These are phyloP conservation scores for Candida ascalaphidarum DNA, from an alignment of 805 yeast species.

Conservation along the genomic window DNA sequence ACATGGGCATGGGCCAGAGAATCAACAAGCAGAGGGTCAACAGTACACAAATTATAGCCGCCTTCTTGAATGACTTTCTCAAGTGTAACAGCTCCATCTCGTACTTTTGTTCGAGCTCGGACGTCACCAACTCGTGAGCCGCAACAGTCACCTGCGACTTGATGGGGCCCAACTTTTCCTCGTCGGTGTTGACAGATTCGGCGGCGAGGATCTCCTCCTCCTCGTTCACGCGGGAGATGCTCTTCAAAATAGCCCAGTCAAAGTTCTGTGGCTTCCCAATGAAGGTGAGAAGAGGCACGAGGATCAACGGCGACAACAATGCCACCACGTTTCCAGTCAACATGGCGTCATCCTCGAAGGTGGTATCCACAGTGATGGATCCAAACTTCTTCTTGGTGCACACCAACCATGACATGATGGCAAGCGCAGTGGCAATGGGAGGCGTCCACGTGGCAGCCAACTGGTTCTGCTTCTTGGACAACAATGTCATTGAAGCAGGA, in stretches of 20 bases:
- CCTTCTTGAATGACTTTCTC: constrained; percentile 49
- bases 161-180: constrained; percentile 22
- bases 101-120: constrained; percentile 10
- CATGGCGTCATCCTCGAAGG: constrained; percentile 88
- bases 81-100: constrained; percentile 48
- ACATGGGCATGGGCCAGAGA: constrained; percentile 94
- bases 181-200: constrained; percentile 9
- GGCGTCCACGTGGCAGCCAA: constrained; percentile 73
- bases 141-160: constrained; percentile 29
- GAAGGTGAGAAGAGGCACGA: constrained; percentile 58
- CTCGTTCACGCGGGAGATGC: constrained; percentile 62
- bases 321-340: constrained; percentile 84
- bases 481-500: constrained; percentile 61
- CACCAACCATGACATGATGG: constrained; percentile 53
- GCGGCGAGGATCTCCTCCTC: constrained; percentile 52
- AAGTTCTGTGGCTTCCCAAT: constrained; percentile 63
- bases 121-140: constrained; percentile 28
- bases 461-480: constrained; percentile 56
- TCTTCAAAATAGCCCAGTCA: constrained; percentile 58
- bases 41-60: constrained; percentile 50
- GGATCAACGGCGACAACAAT: constrained; percentile 58
- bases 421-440: constrained; percentile 63
- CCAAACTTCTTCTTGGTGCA: constrained; percentile 27
- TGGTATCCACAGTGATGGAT: constrained; percentile 26
- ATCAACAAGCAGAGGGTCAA: constrained; percentile 59